Conservation (phyloP, 352 stramenopile genomes). For the Plasmopara viticola region DNA sequence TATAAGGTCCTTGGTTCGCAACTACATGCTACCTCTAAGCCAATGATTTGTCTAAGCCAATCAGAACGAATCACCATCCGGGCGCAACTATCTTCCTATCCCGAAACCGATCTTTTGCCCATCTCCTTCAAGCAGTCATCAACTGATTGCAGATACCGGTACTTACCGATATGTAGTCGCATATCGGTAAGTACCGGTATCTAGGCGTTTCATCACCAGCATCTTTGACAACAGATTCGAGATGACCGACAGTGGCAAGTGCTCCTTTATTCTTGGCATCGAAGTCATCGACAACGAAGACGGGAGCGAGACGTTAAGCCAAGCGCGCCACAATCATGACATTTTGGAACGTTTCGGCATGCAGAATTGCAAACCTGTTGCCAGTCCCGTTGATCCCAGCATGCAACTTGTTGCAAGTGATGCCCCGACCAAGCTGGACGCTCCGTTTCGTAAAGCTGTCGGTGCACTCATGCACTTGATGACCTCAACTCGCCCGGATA, state of each 20-base stretch:
- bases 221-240: no score
- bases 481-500: slow-evolving; percentile 11
- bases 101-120: no score
- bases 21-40: no score
- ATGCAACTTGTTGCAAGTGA: not conserved
- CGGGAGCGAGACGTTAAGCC: not conserved
- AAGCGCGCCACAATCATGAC: not conserved
- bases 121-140: no score
- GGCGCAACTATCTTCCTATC: no score
- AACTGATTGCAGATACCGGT: no score
- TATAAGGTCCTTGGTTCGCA: no score
- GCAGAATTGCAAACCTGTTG: not conserved
- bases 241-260: slow-evolving; percentile 1
- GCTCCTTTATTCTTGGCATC: not conserved
- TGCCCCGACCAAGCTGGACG: not conserved
- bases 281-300: not conserved
- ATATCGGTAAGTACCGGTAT: no score
- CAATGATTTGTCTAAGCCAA: no score
- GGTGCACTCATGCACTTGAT: slow-evolving; percentile 19
- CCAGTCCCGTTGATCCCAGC: not conserved
- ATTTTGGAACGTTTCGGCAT: not conserved
- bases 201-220: no score
- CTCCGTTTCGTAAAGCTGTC: slow-evolving; percentile 9
- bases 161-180: no score
- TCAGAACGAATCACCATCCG: no score